Base-by-base conservation (phyloP, 2,329 filamentous ascomycete genomes). In the Cryphonectria radicalis region DNA sequence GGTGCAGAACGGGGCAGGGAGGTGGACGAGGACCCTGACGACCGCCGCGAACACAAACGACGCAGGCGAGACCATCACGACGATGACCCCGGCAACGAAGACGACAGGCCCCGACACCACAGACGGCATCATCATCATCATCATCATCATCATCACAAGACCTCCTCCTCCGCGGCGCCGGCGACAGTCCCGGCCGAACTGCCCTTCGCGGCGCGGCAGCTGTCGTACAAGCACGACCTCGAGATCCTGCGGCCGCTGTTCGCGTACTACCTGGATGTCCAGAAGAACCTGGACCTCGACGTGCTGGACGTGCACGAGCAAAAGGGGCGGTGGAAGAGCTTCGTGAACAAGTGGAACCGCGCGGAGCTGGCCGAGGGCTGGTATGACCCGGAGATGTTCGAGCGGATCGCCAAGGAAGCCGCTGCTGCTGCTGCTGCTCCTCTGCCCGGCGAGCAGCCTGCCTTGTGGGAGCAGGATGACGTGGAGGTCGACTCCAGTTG, bases 271-370 rank as follows among this genome's bases (percentile, higher is more conserved):
- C 86, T 98, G 37, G 92, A 95, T 76, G 88, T 97, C 46, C 95
- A 98, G 81, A 98, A 98, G 82, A 86, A 90, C 55, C 86, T 92
- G 57, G 83, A 91, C 68, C 83, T 97, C 1, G 85, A 90, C 25
- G 86, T 88, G 13, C 84, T 98, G 75, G 87, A 90, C 70, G 91
- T 93, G 74, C 87, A 88, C n/a, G 95, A 98, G 79, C 82, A 90
- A 0, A 91, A 87, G 74, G 94, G 95, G 1, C 85, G 95, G 69
- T 99, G 95, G 94, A 97, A 97, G 86, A 95, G 94, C 79, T 99
- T 98, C 77, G 80, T 95, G 17, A 86, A 88, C 4, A 95, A 94
- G 85, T 99, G 96, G 95, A 99, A 99, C 83, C 89, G 90, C 76
- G 92, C 91, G 78, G 93, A 95, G 82, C 85, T 98, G 74, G 92